Evolutionary conservation across 2,329 filamentous ascomycete species (phyloP), one percentile per base, ranked within the genome.

Genomic region (Fusarium paranaense): DNA sequence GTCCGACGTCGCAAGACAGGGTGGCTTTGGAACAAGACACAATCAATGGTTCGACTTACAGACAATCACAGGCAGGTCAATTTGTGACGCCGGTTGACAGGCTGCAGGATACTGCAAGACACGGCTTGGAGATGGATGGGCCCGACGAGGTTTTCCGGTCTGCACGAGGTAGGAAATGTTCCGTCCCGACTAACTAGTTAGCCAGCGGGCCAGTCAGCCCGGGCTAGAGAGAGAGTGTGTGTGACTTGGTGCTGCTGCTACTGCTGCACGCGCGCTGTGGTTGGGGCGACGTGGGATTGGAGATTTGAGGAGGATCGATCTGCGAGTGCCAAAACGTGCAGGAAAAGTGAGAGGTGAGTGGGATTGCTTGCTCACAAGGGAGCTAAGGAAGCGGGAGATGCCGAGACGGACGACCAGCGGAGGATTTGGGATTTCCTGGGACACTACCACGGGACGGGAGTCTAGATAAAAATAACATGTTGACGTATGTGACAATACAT

Each of bases 341-440:
- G 70, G 16, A 64, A 73, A 73, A 64, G 50, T 70, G 62, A 73
- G 60, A 62, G 52, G 32, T 67, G 70, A 73, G 62, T 54, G 38
- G 60, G 56, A 54, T 60, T 45, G 20, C 20, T 22, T 45, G 40
- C 40, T 45, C 40, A 22, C 20, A 25, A 45, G 54, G 66, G 57
- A 70, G 66, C 71, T 70, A 71, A 38, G 60, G 61, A 64, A 32
- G 37, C 66, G 71, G 66, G 70, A 73, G 71, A 73, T 54, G 63
- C 70, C 47, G 62, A 70, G 65, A 45, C 47, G 62, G 40, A 54
- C 47, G 54, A 57, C 54, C 54, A 32, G 32, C 47, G 47, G 47
- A 54, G 18, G 47, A 54, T 54, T 54, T 54, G 47, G 27, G 27
- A 13, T 20, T 32, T 66, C 18, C 42, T 18, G 54, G 52, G 27